Conservation (phyloP, 257 asterid species). For the Solanum tacnaense region DNA sequence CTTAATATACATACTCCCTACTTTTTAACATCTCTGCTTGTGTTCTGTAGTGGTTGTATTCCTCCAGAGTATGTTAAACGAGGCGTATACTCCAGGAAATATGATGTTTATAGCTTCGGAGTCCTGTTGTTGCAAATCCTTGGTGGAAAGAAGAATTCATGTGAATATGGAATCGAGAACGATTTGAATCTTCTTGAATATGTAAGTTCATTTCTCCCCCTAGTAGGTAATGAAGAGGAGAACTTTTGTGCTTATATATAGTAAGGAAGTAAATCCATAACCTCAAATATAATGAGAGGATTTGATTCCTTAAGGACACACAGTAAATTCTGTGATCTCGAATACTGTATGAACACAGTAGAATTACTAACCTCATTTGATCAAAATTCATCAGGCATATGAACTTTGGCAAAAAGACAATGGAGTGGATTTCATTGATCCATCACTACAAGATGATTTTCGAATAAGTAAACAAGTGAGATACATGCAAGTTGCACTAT, state of each 20-base stretch:
- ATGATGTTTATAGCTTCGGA: constrained; percentile 33
- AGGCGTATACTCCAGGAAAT: constrained; percentile 30
- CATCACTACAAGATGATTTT: constrained; percentile 9
- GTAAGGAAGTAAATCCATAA: too few relatives aligned
- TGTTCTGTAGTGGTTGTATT: constrained; percentile 22
- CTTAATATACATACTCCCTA: not conserved
- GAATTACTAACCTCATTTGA: not conserved
- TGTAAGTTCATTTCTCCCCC: not conserved
- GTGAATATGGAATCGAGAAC: constrained; percentile 15
- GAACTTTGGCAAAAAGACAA: constrained; percentile 16
- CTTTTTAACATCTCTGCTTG: not conserved
- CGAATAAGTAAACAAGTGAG: constrained; percentile 10
- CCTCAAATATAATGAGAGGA: too few relatives aligned
- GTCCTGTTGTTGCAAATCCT: constrained; percentile 30
- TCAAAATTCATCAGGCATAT: constrained; percentile 23
- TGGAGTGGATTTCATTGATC: constrained; percentile 17
- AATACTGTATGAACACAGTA: not conserved
- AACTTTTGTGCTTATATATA: too few relatives aligned
- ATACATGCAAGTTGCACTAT: constrained; percentile 25
- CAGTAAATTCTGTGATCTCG: not conserved
- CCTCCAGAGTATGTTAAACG: constrained; percentile 32
- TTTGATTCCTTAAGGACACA: too few relatives aligned
- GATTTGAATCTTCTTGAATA: constrained; percentile 20
- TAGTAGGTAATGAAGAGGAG: not conserved
- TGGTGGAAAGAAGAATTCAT: constrained; percentile 22